Evolutionary conservation across 805 yeast genomes (phyloP).

Genomic region (Brettanomyces bruxellensis): DNA sequence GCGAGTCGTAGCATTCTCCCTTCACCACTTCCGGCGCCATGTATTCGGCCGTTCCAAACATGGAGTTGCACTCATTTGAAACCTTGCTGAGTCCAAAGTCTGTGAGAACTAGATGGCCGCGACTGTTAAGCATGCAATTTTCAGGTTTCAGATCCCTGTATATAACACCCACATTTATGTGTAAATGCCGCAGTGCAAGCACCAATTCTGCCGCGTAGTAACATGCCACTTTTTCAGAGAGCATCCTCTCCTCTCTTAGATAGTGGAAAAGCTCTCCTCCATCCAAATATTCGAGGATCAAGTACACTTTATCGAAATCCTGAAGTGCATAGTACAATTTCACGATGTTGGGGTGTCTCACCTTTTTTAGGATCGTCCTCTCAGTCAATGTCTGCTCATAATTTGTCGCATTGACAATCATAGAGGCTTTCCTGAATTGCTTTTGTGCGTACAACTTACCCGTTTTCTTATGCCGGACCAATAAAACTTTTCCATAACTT

Average conservation of each 20-base stretch:
- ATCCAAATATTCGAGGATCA: conserved; percentile 71
- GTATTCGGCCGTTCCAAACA: conserved; percentile 74
- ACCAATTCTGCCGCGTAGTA: conserved; percentile 78
- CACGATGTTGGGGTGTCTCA: conserved; percentile 75
- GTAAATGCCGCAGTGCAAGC: conserved; percentile 68
- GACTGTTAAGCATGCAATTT: conserved; percentile 66
- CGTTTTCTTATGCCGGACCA: conserved; percentile 58
- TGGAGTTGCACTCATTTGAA: conserved; percentile 37
- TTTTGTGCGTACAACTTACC: conserved; percentile 77
- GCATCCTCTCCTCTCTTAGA: conserved; percentile 36
- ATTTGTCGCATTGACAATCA: conserved; percentile 47
- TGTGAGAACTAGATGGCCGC: conserved; percentile 76
- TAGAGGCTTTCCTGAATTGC: conserved; percentile 74
- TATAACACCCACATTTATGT: conserved; percentile 62
- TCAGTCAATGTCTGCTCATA: conserved; percentile 78
- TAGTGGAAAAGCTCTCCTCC: conserved; percentile 82
- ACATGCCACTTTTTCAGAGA: conserved; percentile 58
- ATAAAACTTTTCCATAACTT: conserved; percentile 78
- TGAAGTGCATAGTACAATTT: conserved; percentile 78
- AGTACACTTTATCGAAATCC: conserved; percentile 65
- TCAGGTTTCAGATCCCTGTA: conserved; percentile 88
- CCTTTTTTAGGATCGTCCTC: conserved; percentile 58
- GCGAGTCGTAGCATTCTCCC: conserved; percentile 68
- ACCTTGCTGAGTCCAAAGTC: conserved; percentile 75
- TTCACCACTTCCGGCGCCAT: conserved; percentile 86